A percentile compares a stretch with the other conserved stretches of the same genome.
phyloP scores from a whole-genome alignment of 2,329 filamentous ascomycete species.

The Scedosporium boydii region DNA sequence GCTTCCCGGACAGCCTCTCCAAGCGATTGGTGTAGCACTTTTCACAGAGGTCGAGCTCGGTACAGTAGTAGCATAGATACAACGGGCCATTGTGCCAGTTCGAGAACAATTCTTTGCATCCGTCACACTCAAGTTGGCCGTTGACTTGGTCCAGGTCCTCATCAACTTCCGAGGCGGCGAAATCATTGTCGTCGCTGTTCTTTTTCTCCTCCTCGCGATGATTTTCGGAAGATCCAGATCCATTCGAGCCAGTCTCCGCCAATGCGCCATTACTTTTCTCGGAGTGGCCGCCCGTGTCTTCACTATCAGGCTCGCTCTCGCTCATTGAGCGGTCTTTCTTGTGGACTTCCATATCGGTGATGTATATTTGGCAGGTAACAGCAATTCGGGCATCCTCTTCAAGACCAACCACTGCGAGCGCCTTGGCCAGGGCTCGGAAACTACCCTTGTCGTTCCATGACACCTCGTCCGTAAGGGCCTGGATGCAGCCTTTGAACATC shows the following conservation, averaged over 20 bases:
- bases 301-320: not conserved
- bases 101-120: not conserved
- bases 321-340: not conserved
- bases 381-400: slow-evolving; percentile 3
- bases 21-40: not conserved
- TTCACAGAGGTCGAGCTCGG: slow-evolving; percentile 1
- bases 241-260: not conserved
- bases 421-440: not conserved
- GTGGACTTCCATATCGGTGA: slow-evolving; percentile 1
- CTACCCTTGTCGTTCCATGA: slow-evolving; percentile 2
- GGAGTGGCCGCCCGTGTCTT: not conserved
- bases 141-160: not conserved
- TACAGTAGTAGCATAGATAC: slow-evolving; percentile 5
- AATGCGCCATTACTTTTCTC: not conserved
- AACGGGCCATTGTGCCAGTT: not conserved
- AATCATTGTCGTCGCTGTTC: not conserved
- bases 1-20: not conserved
- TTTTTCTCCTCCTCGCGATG: too few species aligned
- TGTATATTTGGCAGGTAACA: slow-evolving; percentile 3
- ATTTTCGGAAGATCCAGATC: not conserved
- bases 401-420: slow-evolving; percentile 1
- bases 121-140: not conserved
- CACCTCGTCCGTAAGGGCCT: slow-evolving; percentile 3
- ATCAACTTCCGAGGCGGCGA: not conserved
- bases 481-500: slow-evolving; percentile 1